Conservation (phyloP, 805 yeast genomes). For the Saturnispora galanensis region DNA sequence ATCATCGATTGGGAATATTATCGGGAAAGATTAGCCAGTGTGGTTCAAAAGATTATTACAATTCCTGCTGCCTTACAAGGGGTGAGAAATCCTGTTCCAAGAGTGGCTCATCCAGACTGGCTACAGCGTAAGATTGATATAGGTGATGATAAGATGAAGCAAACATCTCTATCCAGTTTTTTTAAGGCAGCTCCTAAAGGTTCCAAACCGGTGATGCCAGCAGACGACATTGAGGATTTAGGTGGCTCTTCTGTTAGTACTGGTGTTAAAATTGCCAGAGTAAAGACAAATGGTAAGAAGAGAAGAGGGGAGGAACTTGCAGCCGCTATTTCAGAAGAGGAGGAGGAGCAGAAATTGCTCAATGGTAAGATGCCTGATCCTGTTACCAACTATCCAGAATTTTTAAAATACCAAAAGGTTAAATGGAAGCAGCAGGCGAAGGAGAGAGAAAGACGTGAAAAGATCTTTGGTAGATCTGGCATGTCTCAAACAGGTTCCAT, state of each 20-base stretch:
- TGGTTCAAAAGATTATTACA: constrained; percentile 86
- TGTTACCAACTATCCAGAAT: constrained; percentile 54
- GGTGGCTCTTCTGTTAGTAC: constrained; percentile 28
- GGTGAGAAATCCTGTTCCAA: constrained; percentile 83
- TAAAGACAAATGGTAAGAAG: constrained; percentile 32
- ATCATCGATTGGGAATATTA: constrained; percentile 93
- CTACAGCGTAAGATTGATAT: constrained; percentile 51
- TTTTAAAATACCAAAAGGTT: constrained; percentile 68
- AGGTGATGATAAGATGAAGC: constrained; percentile 61
- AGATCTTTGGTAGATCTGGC: constrained; percentile 61
- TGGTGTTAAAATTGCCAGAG: constrained; percentile 35
- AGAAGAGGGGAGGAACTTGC: constrained; percentile 28
- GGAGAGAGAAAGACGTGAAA: constrained; percentile 60
- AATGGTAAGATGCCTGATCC: constrained; percentile 56
- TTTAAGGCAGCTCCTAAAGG: constrained; percentile 37
- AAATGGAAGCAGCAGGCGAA: constrained; percentile 79
- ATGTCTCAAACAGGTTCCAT: constrained; percentile 38
- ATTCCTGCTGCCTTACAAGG: constrained; percentile 96
- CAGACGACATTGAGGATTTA: constrained; percentile 68
- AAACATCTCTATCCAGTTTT: constrained; percentile 51
- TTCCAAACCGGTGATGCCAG: constrained; percentile 26
- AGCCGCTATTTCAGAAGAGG: constrained; percentile 26
- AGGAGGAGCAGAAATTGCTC: constrained; percentile 38
- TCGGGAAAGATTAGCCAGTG: constrained; percentile 82
- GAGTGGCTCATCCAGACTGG: constrained; percentile 95